A percentile compares a stretch with the other conserved stretches of the same genome.
Conservation (phyloP, 2,329 filamentous ascomycete genomes). For the Mollisia scopiformis region DNA sequence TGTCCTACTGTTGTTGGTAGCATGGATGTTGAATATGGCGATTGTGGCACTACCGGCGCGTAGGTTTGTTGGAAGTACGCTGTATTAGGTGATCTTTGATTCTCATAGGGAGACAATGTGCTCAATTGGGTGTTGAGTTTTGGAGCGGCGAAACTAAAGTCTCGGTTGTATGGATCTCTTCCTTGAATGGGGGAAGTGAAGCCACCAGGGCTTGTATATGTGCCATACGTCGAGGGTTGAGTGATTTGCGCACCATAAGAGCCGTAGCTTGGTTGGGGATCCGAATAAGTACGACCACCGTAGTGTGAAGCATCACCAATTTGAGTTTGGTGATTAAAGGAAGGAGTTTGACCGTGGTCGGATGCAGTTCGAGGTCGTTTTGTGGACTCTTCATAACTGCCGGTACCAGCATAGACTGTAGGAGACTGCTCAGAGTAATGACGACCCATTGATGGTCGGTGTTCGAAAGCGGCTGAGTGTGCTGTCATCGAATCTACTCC, state of each 20-base stretch:
- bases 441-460: constrained; percentile 15
- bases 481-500: constrained; percentile 13
- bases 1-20: background rate
- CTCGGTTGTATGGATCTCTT: background rate
- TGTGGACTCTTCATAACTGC: constrained; percentile 21
- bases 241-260: constrained; percentile 4
- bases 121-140: constrained; percentile 14
- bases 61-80: constrained; percentile 16
- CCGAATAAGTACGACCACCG: constrained; percentile 16
- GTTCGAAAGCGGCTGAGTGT: constrained; percentile 14
- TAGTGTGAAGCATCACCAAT: constrained; percentile 20
- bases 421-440: constrained; percentile 23
- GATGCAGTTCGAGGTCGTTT: constrained; percentile 28
- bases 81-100: constrained; percentile 22
- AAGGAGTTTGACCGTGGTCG: constrained; percentile 21
- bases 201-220: background rate
- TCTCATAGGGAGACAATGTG: constrained; percentile 19
- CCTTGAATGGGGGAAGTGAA: background rate
- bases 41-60: background rate
- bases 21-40: background rate
- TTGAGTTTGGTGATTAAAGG: constrained; percentile 19
- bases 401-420: constrained; percentile 14
- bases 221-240: background rate
- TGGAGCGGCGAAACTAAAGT: background rate
- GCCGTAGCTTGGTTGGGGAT: constrained; percentile 13